A percentile compares a stretch with the other conserved stretches of the same genome.
Conservation (phyloP, 345 rosid species). For the Rubroshorea leprosula region DNA sequence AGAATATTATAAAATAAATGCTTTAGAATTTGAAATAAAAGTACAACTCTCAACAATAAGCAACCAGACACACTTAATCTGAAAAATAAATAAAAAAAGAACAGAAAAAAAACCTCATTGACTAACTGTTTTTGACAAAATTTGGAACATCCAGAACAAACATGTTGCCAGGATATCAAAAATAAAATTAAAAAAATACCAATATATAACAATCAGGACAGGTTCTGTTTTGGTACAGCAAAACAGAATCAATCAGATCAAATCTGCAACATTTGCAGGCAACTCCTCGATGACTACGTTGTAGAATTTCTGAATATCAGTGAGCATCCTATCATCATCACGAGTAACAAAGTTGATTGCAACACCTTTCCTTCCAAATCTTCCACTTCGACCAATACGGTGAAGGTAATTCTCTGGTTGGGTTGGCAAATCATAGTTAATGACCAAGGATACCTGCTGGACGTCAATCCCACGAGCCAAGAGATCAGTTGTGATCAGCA, state of each 20-base stretch:
- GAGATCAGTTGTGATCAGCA: constrained; percentile 52
- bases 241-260: constrained; percentile 19
- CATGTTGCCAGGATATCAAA: not conserved
- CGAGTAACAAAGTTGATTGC: constrained; percentile 44
- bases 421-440: constrained; percentile 48
- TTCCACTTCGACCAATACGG: constrained; percentile 46
- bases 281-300: constrained; percentile 43
- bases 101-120: no score
- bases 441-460: constrained; percentile 49
- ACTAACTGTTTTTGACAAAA: not conserved
- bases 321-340: constrained; percentile 43
- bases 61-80: no score
- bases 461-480: constrained; percentile 52
- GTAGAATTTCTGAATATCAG: no score
- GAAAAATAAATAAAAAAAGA: no score
- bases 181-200: not conserved
- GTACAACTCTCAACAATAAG: no score
- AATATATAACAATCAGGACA: constrained; percentile 5
- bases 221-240: not conserved
- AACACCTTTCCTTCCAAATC: constrained; percentile 46
- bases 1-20: no score
- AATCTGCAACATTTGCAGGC: constrained; percentile 40
- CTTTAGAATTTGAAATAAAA: no score
- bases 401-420: constrained; percentile 55
- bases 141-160: not conserved